A percentile compares a stretch with the other conserved stretches of the same genome.
These are phyloP conservation scores for Geotrichum candidum DNA, from an alignment of 1,139 yeast species.

Conservation along the genomic window DNA sequence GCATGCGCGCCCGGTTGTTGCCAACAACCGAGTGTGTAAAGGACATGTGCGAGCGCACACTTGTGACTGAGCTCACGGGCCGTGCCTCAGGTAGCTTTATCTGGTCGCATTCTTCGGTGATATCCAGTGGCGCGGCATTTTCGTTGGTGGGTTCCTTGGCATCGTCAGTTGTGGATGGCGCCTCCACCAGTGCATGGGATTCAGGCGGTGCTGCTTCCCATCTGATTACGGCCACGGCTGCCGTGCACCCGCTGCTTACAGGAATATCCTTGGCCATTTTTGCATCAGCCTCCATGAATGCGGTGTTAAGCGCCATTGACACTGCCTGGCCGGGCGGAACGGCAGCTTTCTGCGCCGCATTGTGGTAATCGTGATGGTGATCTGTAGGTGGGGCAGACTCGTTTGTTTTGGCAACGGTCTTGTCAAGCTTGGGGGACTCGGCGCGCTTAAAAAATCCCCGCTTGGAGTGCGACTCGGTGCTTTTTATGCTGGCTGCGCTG, in stretches of 20 bases:
- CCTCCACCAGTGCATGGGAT: not conserved
- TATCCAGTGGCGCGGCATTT: not conserved
- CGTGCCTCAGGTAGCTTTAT: not conserved
- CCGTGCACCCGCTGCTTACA: constrained; percentile 84
- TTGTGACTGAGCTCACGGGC: constrained; percentile 7
- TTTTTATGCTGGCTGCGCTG: not conserved
- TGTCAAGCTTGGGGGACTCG: not conserved
- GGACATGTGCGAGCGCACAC: constrained; percentile 9
- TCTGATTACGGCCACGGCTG: constrained; percentile 85
- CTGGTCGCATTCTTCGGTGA: not conserved
- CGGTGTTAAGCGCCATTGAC: constrained; percentile 33
- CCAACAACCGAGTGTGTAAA: constrained; percentile 15
- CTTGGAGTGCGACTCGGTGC: constrained; percentile 2
- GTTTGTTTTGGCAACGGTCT: not conserved
- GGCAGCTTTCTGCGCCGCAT: not conserved
- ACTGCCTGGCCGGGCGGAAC: constrained; percentile 19
- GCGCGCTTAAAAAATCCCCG: constrained; percentile 1
- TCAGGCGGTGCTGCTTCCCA: constrained; percentile 53
- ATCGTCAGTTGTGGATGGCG: not conserved
- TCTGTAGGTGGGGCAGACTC: not conserved
- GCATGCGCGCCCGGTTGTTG: constrained; percentile 43
- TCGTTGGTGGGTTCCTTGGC: not conserved
- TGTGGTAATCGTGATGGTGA: not conserved
- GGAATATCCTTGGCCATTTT: constrained; percentile 48
- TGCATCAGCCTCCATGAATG: constrained; percentile 69